Base-by-base conservation (phyloP, 805 yeast species). In the Kodamaea leandrae region DNA sequence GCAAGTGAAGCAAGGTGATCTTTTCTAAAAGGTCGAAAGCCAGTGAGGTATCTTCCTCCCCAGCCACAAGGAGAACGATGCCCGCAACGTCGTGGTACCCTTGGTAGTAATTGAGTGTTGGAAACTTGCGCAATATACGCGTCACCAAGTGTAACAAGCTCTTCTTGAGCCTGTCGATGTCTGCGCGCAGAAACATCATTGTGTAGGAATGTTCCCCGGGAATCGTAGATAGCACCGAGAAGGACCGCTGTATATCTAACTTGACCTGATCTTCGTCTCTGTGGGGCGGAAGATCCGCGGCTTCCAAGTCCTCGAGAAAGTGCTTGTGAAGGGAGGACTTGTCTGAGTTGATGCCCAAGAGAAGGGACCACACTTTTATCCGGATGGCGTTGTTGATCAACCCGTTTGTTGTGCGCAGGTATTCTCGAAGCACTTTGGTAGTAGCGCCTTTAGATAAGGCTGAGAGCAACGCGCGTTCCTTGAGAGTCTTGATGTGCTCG, bases 21-120 rank as follows among this genome's bases (percentile, higher is more conserved):
- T 63, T 57, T 41, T 80, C 82, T 37, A 90, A 63, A 5, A 80
- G 52, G 15, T 53, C 54, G 43, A 68, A 74, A 2, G 73, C 60
- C 33, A 10, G 44, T 35, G 3, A 47, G 47, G 6, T 44, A 53
- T 23, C 43, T 14, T 23, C 24, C 16, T 37, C 41, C 26, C 52
- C 55, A 48, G 80, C 77, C 1, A 83, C 76, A 13, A 83, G 55
- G 4, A 85, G 63, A 5, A 86, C 66, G 4, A 85, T 72, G 26
- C 86, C 72, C 1, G 87, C 89, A 15, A 93, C 68, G 53, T 93
- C 98, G 60, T 91, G 98, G 59, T 76, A 87, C 0, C 99, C 99
- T 62, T 91, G 99, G 59, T 89, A 91, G 60, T 91, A 91, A 44
- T 78, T 69, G 30, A 90, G 64, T 3, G 60, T 53, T 0, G 90